Percentiles rank a stretch among this genome's conserved stretches.
phyloP scores from a whole-genome alignment of 1,139 yeast genomes.

The Ogataea hybrid region DNA sequence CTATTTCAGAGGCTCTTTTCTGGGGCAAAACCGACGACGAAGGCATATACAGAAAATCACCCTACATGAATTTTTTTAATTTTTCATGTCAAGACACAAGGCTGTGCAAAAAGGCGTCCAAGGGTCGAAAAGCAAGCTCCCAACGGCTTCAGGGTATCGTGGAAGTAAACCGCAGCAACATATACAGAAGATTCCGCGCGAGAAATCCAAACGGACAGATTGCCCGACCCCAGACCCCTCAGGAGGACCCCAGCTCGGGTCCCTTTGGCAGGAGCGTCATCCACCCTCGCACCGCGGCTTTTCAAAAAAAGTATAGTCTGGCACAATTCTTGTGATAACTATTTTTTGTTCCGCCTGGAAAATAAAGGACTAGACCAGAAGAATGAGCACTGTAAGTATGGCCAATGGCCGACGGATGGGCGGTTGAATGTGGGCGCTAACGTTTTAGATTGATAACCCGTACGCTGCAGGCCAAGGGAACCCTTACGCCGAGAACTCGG shows the following conservation, averaged over 20 bases:
- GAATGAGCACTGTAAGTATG: constrained; percentile 11
- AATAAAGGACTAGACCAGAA: background rate
- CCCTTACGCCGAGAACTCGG: constrained; percentile 26
- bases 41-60: constrained; percentile 6
- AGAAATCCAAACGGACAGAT: background rate
- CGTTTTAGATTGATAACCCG: constrained; percentile 23
- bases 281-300: constrained; percentile 10
- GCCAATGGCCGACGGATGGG: background rate
- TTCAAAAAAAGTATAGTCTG: constrained; percentile 2
- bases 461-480: constrained; percentile 25
- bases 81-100: constrained; percentile 1
- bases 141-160: no score
- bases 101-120: constrained; percentile 3
- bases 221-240: background rate
- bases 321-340: constrained; percentile 8
- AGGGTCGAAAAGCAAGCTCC: no score
- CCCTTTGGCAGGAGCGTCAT: constrained; percentile 1
- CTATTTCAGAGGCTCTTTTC: constrained; percentile 1
- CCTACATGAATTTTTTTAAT: background rate
- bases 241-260: background rate
- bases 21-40: constrained; percentile 6
- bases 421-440: constrained; percentile 5
- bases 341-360: constrained; percentile 5
- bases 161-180: no score
- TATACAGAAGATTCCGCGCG: no score